These are phyloP conservation scores for Eucalyptus curtisii DNA, from an alignment of 345 rosid species.

Conservation along the genomic window DNA sequence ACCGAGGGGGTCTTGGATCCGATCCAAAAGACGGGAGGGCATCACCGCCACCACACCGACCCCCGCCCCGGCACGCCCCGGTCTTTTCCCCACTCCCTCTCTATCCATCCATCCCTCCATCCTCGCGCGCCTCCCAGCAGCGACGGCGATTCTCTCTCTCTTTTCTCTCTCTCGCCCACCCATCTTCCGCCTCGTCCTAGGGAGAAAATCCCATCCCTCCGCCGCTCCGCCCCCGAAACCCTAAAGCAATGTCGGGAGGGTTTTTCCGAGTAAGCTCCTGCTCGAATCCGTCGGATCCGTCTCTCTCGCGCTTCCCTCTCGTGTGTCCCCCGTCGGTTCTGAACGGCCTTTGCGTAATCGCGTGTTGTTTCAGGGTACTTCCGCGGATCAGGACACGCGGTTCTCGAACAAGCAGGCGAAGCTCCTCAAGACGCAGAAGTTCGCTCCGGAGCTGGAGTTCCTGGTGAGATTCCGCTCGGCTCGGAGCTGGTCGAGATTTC, in stretches of 20 bases:
- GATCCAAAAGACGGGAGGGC: neutral
- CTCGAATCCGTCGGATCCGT: neutral
- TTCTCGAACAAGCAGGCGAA: conserved; percentile 99
- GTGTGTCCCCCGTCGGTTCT: neutral
- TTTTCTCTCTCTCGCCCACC: neutral
- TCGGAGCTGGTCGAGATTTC: neutral
- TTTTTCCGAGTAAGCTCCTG: conserved; percentile 47
- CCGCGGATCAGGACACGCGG: conserved; percentile 97
- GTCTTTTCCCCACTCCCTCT: neutral
- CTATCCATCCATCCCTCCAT: neutral
- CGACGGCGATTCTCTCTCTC: neutral
- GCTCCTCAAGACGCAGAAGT: conserved; percentile 88
- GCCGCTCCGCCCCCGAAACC: neutral
- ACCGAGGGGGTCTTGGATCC: neutral
- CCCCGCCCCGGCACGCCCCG: neutral
- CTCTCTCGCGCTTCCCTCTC: neutral
- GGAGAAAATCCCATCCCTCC: neutral
- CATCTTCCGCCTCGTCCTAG: neutral
- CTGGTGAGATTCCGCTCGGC: conserved; percentile 39
- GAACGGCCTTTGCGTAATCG: neutral
- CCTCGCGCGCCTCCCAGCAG: neutral
- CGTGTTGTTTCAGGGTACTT: conserved; percentile 53
- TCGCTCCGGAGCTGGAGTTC: conserved; percentile 73
- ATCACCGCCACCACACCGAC: neutral
- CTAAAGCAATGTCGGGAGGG: conserved; percentile 57